Percentiles rank a stretch among this genome's conserved stretches.
Conservation (phyloP, 2,329 filamentous ascomycete species). For the Aspergillaceae sp. region DNA sequence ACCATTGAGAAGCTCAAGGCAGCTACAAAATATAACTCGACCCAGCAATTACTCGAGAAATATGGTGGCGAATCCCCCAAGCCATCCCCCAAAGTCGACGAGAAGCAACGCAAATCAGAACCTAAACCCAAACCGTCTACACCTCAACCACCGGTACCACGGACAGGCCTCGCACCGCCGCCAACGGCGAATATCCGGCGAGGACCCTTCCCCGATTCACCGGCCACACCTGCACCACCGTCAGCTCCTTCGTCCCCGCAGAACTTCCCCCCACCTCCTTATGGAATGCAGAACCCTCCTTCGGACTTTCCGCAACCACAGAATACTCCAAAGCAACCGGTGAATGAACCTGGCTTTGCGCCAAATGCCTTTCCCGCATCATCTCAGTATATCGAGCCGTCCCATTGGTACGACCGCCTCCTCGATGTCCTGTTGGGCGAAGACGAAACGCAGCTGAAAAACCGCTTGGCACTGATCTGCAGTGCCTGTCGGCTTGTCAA, state of each 20-base stretch:
- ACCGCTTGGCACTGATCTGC: conserved; percentile 83
- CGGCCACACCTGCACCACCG: conserved; percentile 15
- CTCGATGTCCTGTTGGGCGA: conserved; percentile 88
- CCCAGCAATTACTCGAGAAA: conserved; percentile 84
- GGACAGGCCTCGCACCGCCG: conserved; percentile 51
- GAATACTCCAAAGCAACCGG: conserved; percentile 11
- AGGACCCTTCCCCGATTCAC: conserved; percentile 10
- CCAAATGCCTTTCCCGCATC: conserved; percentile 38
- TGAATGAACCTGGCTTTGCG: conserved; percentile 38
- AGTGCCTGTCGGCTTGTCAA: conserved; percentile 77
- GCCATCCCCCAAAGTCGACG: conserved; percentile 16
- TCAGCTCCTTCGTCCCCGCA: conserved; percentile 11
- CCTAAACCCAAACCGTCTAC: conserved; percentile 11
- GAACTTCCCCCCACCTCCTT: conserved; percentile 20
- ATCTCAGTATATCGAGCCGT: conserved; percentile 30
- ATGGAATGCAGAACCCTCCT: conserved; percentile 7
- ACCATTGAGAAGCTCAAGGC: conserved; percentile 93
- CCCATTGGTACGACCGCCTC: conserved; percentile 90
- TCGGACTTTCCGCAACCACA: conserved; percentile 6
- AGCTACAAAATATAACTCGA: conserved; percentile 93
- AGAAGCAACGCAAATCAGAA: conserved; percentile 14
- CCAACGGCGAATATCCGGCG: conserved; percentile 56
- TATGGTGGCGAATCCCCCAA: conserved; percentile 63
- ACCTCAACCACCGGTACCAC: conserved; percentile 26
- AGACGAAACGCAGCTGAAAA: conserved; percentile 86